Percentiles rank a stretch among this genome's conserved stretches.
Conservation (phyloP, 805 yeast genomes). For the Lachancea quebecensis region DNA sequence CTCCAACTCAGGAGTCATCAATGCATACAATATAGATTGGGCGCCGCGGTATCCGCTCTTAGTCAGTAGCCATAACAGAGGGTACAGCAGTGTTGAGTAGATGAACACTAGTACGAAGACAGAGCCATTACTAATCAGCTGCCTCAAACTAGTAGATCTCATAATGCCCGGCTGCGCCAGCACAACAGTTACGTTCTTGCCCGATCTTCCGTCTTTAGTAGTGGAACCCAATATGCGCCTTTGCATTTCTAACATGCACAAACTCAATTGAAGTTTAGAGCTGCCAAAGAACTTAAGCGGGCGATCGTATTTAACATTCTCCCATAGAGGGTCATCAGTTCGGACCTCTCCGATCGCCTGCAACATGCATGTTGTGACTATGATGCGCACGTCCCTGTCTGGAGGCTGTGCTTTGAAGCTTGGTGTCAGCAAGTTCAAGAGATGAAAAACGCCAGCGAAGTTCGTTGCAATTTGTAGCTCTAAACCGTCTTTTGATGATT, state of each 20-base stretch:
- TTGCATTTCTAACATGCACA: slow-evolving; percentile 78
- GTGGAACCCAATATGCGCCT: slow-evolving; percentile 61
- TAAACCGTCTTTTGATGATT: slow-evolving; percentile 69
- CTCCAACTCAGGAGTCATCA: slow-evolving; percentile 64
- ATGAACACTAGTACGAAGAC: slow-evolving; percentile 57
- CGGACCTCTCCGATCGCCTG: slow-evolving; percentile 69
- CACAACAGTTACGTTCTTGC: slow-evolving; percentile 60
- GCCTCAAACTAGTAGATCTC: slow-evolving; percentile 79
- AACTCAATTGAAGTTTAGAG: slow-evolving; percentile 66
- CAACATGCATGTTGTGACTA: slow-evolving; percentile 71
- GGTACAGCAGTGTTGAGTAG: slow-evolving; percentile 53
- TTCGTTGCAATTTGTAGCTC: slow-evolving; percentile 82
- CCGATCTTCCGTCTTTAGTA: slow-evolving; percentile 29
- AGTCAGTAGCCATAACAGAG: slow-evolving; percentile 74
- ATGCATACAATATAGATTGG: slow-evolving; percentile 64
- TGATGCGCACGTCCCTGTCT: slow-evolving; percentile 83
- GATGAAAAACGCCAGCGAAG: slow-evolving; percentile 73
- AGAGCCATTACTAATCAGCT: slow-evolving; percentile 72
- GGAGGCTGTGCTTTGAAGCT: slow-evolving; percentile 84
- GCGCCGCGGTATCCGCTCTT: slow-evolving; percentile 75
- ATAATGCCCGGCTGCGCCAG: slow-evolving; percentile 88
- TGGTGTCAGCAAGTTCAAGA: slow-evolving; percentile 75
- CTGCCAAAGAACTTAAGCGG: slow-evolving; percentile 81
- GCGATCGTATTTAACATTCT: slow-evolving; percentile 43
- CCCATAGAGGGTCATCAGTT: slow-evolving; percentile 57